Percentiles rank a stretch among this genome's conserved stretches.
Evolutionary conservation across 139 green algal genomes (phyloP).

Genomic region (Monoraphidium neglectum): DNA sequence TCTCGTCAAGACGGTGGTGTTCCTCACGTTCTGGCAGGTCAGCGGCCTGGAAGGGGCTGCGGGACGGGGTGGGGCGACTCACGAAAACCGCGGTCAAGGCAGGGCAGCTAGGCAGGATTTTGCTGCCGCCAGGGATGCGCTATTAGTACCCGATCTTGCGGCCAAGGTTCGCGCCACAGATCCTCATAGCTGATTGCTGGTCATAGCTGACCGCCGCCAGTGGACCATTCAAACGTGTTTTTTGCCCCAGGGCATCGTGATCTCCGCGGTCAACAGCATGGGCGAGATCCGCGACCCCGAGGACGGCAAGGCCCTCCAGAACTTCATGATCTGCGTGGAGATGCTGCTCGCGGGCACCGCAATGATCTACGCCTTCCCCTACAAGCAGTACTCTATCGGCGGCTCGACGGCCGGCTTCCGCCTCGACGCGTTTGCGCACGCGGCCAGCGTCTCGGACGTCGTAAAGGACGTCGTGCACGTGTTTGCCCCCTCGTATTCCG

Average conservation of each 20-base stretch:
- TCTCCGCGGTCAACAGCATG: slow-evolving; percentile 60
- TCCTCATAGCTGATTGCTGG: no score
- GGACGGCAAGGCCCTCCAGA: slow-evolving; percentile 85
- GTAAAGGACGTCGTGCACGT: slow-evolving; percentile 88
- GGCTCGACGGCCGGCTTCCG: slow-evolving; percentile 34
- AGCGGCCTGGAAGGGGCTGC: no score
- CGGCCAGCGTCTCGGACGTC: slow-evolving; percentile 87
- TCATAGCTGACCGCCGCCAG: no score
- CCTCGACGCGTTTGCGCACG: slow-evolving; percentile 71
- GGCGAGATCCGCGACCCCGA: slow-evolving; percentile 53
- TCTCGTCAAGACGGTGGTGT: slow-evolving; percentile 95
- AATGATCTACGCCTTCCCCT: slow-evolving; percentile 92
- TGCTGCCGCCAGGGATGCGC: no score
- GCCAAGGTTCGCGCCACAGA: no score
- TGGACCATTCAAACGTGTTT: no score
- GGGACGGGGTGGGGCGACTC: no score
- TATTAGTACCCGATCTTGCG: no score
- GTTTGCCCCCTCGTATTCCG: slow-evolving; percentile 91
- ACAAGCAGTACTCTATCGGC: slow-evolving; percentile 73
- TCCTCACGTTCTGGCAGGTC: slow-evolving; percentile 98
- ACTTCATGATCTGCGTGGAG: slow-evolving; percentile 94
- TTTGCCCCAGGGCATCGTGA: slow-evolving; percentile 71
- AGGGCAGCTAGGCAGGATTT: no score
- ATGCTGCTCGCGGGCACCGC: slow-evolving; percentile 86
- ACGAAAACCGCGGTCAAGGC: no score